Percentiles rank a stretch among this genome's conserved stretches.
Evolutionary conservation across 164 flowering plant genomes (phyloP).

Genomic region (Cinnamomum chago): DNA sequence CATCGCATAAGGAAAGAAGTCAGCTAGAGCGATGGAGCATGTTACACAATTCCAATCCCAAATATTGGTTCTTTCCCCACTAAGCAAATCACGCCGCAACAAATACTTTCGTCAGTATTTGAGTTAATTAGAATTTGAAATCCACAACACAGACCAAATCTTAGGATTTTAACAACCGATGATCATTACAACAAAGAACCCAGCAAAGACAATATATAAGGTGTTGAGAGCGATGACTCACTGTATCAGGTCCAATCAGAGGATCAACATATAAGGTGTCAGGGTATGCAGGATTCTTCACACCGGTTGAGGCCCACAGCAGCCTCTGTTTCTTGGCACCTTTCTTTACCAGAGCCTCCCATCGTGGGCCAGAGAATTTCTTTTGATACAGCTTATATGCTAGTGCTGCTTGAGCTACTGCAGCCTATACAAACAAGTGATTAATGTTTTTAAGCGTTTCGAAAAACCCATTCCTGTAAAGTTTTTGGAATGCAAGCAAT

Average conservation of each 20-base stretch:
- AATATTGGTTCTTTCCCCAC: no score
- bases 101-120: no score
- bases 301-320: constrained; percentile 99
- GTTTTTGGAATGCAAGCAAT: neutral
- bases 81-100: no score
- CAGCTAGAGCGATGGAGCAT: no score
- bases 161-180: no score
- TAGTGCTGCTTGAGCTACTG: constrained; percentile 96
- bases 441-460: neutral
- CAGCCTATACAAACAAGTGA: constrained; percentile 55
- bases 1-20: no score
- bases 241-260: constrained; percentile 96
- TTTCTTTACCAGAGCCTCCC: constrained; percentile 97
- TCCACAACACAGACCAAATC: no score
- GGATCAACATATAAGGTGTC: constrained; percentile 94
- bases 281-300: constrained; percentile 93
- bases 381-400: constrained; percentile 93
- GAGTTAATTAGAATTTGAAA: no score
- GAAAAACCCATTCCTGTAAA: neutral
- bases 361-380: constrained; percentile 98
- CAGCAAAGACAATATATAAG: neutral
- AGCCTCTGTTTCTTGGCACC: constrained; percentile 99
- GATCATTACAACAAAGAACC: no score
- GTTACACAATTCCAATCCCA: no score
- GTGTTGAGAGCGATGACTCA: constrained; percentile 23